phyloP scores from a whole-genome alignment of 176 grass and related monocot species.

The Cenchrus fungigraminus region DNA sequence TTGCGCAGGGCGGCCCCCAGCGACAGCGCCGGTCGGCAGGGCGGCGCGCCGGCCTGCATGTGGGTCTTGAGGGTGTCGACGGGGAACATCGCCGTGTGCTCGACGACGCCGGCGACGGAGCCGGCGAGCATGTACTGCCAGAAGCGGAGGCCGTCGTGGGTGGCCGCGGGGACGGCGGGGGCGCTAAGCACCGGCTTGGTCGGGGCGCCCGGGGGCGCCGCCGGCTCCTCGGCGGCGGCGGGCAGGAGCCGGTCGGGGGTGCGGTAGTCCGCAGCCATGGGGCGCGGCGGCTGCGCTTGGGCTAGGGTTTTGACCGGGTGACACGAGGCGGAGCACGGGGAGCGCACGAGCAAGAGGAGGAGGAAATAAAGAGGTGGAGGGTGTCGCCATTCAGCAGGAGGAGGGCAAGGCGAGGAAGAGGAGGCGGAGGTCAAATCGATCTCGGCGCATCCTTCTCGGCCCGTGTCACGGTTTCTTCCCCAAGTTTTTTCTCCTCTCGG shows the following conservation, averaged over 20 bases:
- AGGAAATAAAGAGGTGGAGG: conserved; percentile 48
- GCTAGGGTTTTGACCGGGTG: conserved; percentile 45
- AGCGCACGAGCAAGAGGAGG: conserved; percentile 33
- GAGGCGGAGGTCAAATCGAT: conserved; percentile 53
- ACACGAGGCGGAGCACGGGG: not conserved
- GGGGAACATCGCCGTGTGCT: conserved; percentile 93
- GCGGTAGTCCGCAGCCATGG: conserved; percentile 74
- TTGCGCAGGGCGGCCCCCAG: conserved; percentile 44
- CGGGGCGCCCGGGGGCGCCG: conserved; percentile 33
- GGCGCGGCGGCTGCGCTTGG: conserved; percentile 13
- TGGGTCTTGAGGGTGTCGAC: conserved; percentile 92
- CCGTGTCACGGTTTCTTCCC: conserved; percentile 33
- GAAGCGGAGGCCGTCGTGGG: conserved; percentile 80
- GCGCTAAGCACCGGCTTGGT: conserved; percentile 39
- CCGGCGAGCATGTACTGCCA: conserved; percentile 98
- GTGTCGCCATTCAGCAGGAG: conserved; percentile 56
- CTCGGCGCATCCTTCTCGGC: conserved; percentile 27
- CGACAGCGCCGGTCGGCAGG: conserved; percentile 55
- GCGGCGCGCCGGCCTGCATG: conserved; percentile 69
- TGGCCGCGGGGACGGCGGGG: conserved; percentile 43
- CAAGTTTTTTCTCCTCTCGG: conserved; percentile 11
- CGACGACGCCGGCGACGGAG: conserved; percentile 86
- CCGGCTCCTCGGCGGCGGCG: conserved; percentile 41
- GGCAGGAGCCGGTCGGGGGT: conserved; percentile 57
- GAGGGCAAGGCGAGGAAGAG: conserved; percentile 15